Conservation (phyloP, 2,329 filamentous ascomycete species). For the Aurifilum marmelostoma region DNA sequence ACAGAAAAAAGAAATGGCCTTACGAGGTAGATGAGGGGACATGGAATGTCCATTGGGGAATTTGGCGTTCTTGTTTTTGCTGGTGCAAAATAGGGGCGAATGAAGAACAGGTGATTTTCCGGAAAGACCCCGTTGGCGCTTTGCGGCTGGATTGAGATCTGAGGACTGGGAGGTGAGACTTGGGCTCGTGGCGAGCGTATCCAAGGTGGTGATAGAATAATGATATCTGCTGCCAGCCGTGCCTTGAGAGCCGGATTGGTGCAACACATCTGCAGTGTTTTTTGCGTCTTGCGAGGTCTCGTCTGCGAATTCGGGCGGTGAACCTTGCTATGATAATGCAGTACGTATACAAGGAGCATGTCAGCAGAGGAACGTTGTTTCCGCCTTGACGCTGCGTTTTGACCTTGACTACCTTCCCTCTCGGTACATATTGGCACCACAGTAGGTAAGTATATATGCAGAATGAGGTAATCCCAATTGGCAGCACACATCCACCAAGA, state of each 20-base stretch:
- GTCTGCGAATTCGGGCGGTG: too few relatives aligned
- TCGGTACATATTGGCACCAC: too few relatives aligned
- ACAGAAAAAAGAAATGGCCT: neutral
- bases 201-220: slow-evolving; percentile 24
- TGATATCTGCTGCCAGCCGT: slow-evolving; percentile 8
- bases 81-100: neutral
- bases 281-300: neutral
- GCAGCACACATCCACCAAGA: neutral
- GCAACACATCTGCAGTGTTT: neutral
- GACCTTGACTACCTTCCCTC: too few relatives aligned
- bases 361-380: too few relatives aligned
- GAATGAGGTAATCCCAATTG: too few relatives aligned
- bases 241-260: neutral
- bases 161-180: neutral
- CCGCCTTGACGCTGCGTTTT: too few relatives aligned
- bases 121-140: slow-evolving; percentile 3
- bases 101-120: neutral
- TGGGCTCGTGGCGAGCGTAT: slow-evolving; percentile 20
- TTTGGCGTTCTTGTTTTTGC: slow-evolving; percentile 9
- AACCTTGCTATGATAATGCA: too few relatives aligned
- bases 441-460: too few relatives aligned
- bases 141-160: too few relatives aligned
- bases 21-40: neutral
- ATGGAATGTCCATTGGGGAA: neutral
- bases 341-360: too few relatives aligned